Evolutionary conservation across 1,139 yeast species (phyloP).

Genomic region (Kodamaea anthophila): DNA sequence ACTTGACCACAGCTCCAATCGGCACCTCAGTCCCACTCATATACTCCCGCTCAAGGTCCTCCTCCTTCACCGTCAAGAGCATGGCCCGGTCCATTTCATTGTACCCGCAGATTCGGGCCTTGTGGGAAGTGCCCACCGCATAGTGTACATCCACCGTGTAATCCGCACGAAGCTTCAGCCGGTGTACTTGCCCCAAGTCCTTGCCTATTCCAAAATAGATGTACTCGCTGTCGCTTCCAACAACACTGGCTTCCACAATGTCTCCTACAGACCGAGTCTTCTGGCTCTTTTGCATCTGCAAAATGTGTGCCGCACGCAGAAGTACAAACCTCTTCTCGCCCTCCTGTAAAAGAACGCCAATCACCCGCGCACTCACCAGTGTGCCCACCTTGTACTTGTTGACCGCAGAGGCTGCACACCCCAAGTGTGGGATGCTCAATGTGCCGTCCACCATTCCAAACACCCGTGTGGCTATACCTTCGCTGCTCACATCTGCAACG

Average conservation of each 20-base stretch:
- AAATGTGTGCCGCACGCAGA: constrained; percentile 56
- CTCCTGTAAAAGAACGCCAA: constrained; percentile 51
- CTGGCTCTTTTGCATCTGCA: constrained; percentile 22
- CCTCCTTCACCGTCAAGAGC: constrained; percentile 63
- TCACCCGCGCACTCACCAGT: constrained; percentile 61
- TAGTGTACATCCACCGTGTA: constrained; percentile 47
- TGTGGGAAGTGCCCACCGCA: constrained; percentile 58
- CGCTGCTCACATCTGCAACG: constrained; percentile 51
- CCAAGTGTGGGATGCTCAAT: constrained; percentile 61
- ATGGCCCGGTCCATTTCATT: constrained; percentile 61
- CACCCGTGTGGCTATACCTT: constrained; percentile 61
- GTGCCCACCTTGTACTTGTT: constrained; percentile 64
- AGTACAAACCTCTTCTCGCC: constrained; percentile 58
- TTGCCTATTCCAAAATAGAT: constrained; percentile 55
- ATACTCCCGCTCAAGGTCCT: constrained; percentile 56
- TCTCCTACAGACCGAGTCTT: constrained; percentile 51
- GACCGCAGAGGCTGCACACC: constrained; percentile 43
- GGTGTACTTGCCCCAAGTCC: constrained; percentile 63
- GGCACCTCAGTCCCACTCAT: constrained; percentile 68
- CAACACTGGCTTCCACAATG: constrained; percentile 49
- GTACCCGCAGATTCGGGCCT: constrained; percentile 72
- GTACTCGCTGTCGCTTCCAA: constrained; percentile 52
- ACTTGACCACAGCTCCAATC: constrained; percentile 57
- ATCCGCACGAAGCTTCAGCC: constrained; percentile 58
- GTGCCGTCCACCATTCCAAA: constrained; percentile 75